Percentiles rank a stretch among this genome's conserved stretches.
These are phyloP conservation scores for Saksenaea vasiformis DNA, from an alignment of 371 early-diverging fungal genomes.

Conservation along the genomic window DNA sequence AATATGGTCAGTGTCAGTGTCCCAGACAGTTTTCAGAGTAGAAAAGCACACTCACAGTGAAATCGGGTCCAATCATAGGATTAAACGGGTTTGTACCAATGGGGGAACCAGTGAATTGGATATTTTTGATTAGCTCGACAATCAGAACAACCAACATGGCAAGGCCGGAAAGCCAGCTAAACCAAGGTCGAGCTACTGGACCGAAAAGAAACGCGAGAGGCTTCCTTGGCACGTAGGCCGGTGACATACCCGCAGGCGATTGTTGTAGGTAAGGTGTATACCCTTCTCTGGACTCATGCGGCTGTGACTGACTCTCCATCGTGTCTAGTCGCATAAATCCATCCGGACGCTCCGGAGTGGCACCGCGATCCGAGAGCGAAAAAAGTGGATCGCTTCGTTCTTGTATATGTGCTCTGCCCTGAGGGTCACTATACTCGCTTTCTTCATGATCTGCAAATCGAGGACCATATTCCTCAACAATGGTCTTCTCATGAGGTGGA, in stretches of 20 bases:
- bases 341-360: neutral
- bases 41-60: conserved; percentile 21
- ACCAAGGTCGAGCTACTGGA: conserved; percentile 24
- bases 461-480: conserved; percentile 16
- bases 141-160: conserved; percentile 46
- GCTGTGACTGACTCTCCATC: neutral
- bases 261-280: neutral
- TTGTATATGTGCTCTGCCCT: neutral
- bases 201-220: conserved; percentile 9
- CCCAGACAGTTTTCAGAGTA: neutral
- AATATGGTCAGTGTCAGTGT: neutral
- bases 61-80: conserved; percentile 54
- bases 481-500: conserved; percentile 15
- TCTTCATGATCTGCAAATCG: conserved; percentile 3
- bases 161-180: conserved; percentile 43
- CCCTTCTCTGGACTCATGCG: neutral
- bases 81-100: conserved; percentile 46
- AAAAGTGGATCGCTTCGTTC: neutral
- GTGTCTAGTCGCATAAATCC: conserved; percentile 5
- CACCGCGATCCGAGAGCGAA: neutral
- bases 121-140: conserved; percentile 42
- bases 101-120: conserved; percentile 30
- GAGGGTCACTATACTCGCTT: neutral
- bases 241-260: neutral
- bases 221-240: neutral